phyloP scores from a whole-genome alignment of 2,329 filamentous ascomycete genomes.

The Cucurbitaria berberidis region DNA sequence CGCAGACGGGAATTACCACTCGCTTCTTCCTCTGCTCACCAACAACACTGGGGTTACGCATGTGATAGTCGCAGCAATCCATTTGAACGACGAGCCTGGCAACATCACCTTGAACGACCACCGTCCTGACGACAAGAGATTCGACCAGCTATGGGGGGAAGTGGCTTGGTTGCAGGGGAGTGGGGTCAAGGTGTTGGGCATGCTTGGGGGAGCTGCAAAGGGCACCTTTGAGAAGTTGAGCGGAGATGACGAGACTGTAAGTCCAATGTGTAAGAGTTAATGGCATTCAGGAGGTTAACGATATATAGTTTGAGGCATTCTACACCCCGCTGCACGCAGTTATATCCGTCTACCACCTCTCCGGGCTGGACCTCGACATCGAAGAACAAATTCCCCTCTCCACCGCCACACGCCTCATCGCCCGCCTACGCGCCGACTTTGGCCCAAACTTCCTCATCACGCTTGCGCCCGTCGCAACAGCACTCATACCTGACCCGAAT shows the following conservation, averaged over 20 bases:
- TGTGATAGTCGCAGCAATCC: constrained; percentile 84
- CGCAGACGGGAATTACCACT: constrained; percentile 61
- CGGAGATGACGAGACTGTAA: constrained; percentile 42
- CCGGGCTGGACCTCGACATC: constrained; percentile 51
- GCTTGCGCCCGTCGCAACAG: constrained; percentile 80
- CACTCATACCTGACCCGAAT: constrained; percentile 61
- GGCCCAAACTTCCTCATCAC: constrained; percentile 76
- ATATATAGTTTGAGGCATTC: constrained; percentile 71
- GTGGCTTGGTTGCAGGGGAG: constrained; percentile 71
- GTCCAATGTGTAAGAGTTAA: not conserved
- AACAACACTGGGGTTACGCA: constrained; percentile 73
- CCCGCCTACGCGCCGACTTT: constrained; percentile 65
- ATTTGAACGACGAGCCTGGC: constrained; percentile 73
- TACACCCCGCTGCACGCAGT: constrained; percentile 72
- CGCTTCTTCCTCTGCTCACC: constrained; percentile 66
- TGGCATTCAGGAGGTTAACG: not conserved
- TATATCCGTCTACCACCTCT: constrained; percentile 60
- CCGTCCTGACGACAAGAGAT: constrained; percentile 69
- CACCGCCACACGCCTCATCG: constrained; percentile 63
- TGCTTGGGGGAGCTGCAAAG: constrained; percentile 84
- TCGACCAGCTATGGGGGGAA: constrained; percentile 79
- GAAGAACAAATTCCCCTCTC: constrained; percentile 75
- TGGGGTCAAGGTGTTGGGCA: constrained; percentile 81
- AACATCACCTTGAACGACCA: constrained; percentile 83
- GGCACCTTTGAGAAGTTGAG: constrained; percentile 68